These are phyloP conservation scores for Solanum sejunctum DNA, from an alignment of 257 asterid genomes.

Conservation along the genomic window DNA sequence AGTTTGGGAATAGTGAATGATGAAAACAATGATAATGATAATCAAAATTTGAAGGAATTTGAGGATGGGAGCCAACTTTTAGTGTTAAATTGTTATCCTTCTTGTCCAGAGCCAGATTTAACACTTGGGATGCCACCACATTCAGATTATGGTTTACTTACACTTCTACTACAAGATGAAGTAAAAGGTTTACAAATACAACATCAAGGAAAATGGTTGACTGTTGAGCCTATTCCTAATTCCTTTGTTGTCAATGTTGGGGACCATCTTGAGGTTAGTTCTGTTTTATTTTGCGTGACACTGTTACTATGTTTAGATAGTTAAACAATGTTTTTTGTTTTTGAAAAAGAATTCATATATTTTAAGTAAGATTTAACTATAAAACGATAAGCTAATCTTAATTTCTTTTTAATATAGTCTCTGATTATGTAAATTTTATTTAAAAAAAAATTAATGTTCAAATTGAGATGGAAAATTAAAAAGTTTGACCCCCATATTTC, in stretches of 20 bases:
- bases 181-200: conserved; percentile 25
- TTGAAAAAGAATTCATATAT: neutral
- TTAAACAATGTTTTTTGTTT: neutral
- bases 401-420: too few species aligned
- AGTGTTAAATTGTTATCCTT: conserved; percentile 20
- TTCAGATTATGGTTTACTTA: conserved; percentile 24
- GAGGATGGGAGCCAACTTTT: conserved; percentile 23
- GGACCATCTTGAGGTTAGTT: conserved; percentile 26
- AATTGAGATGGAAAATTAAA: neutral
- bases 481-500: neutral
- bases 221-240: conserved; percentile 17
- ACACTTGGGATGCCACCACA: conserved; percentile 37
- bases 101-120: conserved; percentile 26
- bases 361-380: neutral
- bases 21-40: neutral
- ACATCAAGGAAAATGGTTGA: conserved; percentile 17
- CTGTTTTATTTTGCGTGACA: rapidly evolving
- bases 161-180: conserved; percentile 27
- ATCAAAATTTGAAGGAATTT: neutral
- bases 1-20: conserved; percentile 13
- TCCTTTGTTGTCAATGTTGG: conserved; percentile 29
- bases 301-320: neutral
- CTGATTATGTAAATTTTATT: too few species aligned
- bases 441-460: neutral
- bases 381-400: too few species aligned